Evolutionary conservation across 2,329 filamentous ascomycete species (phyloP).

Genomic region (Pseudocercospora ulei): DNA sequence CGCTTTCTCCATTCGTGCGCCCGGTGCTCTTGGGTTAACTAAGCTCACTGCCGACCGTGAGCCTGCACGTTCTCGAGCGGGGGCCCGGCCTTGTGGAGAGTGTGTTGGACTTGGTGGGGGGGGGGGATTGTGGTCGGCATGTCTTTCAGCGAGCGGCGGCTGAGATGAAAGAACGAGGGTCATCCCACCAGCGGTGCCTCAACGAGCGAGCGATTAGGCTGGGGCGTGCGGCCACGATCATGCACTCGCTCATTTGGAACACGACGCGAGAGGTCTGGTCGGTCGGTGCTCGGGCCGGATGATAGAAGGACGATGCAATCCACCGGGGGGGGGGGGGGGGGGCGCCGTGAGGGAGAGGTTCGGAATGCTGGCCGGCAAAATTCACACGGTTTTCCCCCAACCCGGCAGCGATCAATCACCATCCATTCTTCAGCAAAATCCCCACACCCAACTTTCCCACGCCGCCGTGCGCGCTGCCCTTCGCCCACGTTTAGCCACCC

Average conservation of each 20-base stretch:
- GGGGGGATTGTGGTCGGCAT: too few relatives aligned
- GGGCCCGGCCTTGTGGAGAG: constrained; percentile 6
- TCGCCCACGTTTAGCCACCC: too few relatives aligned
- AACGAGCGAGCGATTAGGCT: constrained; percentile 9
- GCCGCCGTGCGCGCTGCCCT: constrained; percentile 2
- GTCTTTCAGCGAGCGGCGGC: too few relatives aligned
- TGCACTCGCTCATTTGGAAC: not conserved
- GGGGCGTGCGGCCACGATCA: not conserved
- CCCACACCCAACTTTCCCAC: constrained; percentile 3
- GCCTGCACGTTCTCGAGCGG: not conserved
- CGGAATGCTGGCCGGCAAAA: not conserved
- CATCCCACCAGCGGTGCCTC: too few relatives aligned
- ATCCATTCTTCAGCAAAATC: too few relatives aligned
- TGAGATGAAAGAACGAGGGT: too few relatives aligned
- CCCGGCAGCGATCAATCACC: constrained; percentile 4
- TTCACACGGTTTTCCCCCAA: constrained; percentile 2
- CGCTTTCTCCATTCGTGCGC: constrained; percentile 4
- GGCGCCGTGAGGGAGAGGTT: too few relatives aligned
- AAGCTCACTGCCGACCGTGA: constrained; percentile 1
- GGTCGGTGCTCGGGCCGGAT: constrained; percentile 6
- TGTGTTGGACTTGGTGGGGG: constrained; percentile 6
- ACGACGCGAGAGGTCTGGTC: constrained; percentile 2
- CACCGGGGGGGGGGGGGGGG: not conserved
- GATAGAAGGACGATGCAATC: not conserved
- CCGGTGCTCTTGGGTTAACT: not conserved